A percentile compares a stretch with the other conserved stretches of the same genome.
These are phyloP conservation scores for Xerocomus brunneocitrinus DNA, from an alignment of 768 basidiomycete genomes.

Conservation along the genomic window DNA sequence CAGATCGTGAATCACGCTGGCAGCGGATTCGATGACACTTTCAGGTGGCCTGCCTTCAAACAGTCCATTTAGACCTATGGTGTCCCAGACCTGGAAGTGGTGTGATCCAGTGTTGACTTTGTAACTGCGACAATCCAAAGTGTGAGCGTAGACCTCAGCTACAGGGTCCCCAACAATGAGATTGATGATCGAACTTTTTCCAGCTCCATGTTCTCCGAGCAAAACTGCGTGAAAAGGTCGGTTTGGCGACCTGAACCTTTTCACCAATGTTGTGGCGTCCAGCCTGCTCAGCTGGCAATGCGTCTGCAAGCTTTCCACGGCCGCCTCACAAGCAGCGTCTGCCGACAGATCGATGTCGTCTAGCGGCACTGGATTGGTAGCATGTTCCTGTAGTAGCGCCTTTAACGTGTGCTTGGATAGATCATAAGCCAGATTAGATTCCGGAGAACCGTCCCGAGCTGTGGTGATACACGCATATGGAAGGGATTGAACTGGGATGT, in stretches of 20 bases:
- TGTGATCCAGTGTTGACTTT: constrained; percentile 14
- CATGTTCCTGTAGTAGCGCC: constrained; percentile 6
- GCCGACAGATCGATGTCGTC: constrained; percentile 10
- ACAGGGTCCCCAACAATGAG: too few relatives aligned
- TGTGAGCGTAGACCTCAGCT: constrained; percentile 27
- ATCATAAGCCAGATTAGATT: too few relatives aligned
- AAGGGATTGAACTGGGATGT: constrained; percentile 8
- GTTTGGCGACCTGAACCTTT: constrained; percentile 8
- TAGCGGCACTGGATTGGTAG: constrained; percentile 4
- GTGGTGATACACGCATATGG: too few relatives aligned
- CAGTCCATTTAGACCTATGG: constrained; percentile 24
- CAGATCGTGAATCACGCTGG: constrained; percentile 27
- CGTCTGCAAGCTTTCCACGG: constrained; percentile 4
- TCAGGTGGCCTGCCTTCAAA: neutral
- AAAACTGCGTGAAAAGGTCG: constrained; percentile 30
- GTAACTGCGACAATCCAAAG: constrained; percentile 28
- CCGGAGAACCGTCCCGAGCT: too few relatives aligned
- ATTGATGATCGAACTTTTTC: constrained; percentile 40
- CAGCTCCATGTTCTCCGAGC: constrained; percentile 38
- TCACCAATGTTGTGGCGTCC: constrained; percentile 11
- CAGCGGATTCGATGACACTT: constrained; percentile 21
- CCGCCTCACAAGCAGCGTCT: neutral
- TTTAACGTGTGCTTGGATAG: constrained; percentile 14
- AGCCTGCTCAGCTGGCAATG: constrained; percentile 8
- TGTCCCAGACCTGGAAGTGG: constrained; percentile 29